Evolutionary conservation across 2,329 filamentous ascomycete genomes (phyloP).

Genomic region (Beauveria australis): DNA sequence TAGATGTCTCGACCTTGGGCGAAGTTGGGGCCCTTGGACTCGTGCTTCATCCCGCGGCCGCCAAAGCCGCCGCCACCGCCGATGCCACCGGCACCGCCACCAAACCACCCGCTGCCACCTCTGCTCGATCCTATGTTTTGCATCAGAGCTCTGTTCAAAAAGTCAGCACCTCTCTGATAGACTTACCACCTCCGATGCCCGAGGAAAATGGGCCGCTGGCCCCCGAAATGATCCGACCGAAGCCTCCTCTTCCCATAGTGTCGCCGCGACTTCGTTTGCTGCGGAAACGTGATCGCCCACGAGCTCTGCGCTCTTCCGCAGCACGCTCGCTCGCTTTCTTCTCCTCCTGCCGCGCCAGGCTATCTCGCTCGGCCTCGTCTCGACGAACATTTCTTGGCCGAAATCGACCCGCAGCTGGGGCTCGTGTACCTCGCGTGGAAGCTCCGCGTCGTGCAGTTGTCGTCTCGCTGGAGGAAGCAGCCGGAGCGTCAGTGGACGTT

Average conservation of each 20-base stretch:
- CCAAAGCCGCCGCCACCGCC: constrained; percentile 20
- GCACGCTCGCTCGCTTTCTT: constrained; percentile 33
- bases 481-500: constrained; percentile 13
- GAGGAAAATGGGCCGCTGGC: constrained; percentile 34
- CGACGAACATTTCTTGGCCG: constrained; percentile 40
- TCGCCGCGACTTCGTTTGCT: constrained; percentile 36
- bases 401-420: constrained; percentile 32
- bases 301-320: constrained; percentile 30
- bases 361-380: constrained; percentile 42
- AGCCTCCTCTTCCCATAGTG: constrained; percentile 34
- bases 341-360: constrained; percentile 35
- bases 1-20: constrained; percentile 24
- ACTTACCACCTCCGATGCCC: constrained; percentile 13
- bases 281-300: constrained; percentile 31
- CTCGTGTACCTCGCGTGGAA: constrained; percentile 26
- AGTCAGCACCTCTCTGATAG: neutral
- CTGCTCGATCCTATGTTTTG: neutral
- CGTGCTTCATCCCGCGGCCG: constrained; percentile 23
- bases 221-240: constrained; percentile 25
- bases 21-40: constrained; percentile 30
- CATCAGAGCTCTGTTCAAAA: neutral
- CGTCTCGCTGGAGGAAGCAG: constrained; percentile 12
- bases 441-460: constrained; percentile 5
- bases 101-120: constrained; percentile 16
- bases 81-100: constrained; percentile 19